Conservation (phyloP, 257 asterid species). For the Prunella vulgaris region DNA sequence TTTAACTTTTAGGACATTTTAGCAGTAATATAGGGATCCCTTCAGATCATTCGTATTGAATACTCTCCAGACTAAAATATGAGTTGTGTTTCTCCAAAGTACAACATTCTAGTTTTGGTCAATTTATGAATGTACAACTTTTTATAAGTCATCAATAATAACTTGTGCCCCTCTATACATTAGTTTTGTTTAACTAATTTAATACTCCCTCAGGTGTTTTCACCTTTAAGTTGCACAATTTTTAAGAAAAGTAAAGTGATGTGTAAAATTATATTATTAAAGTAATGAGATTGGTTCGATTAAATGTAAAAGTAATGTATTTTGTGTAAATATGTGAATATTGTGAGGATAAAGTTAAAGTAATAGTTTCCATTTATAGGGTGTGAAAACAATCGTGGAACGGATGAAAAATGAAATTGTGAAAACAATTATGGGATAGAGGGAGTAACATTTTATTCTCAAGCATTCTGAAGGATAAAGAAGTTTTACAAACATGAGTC, state of each 20-base stretch:
- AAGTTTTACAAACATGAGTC: background rate
- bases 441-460: background rate
- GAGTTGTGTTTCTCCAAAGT: background rate
- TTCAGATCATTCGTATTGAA: background rate
- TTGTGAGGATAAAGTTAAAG: no score
- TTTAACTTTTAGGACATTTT: background rate
- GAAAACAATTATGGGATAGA: no score
- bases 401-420: no score
- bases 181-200: background rate
- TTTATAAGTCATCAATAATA: background rate
- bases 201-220: no score
- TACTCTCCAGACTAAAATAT: background rate
- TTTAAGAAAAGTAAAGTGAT: no score
- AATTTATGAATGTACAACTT: background rate
- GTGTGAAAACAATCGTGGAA: no score
- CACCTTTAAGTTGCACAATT: no score
- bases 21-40: background rate
- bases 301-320: no score
- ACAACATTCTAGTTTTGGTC: background rate
- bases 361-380: no score
- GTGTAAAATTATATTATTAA: no score
- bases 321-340: no score
- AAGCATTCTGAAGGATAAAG: background rate
- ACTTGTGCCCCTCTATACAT: background rate
- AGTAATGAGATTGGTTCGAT: no score